phyloP scores from a whole-genome alignment of 176 grass and related monocot species.

The Guadua angustifolia region DNA sequence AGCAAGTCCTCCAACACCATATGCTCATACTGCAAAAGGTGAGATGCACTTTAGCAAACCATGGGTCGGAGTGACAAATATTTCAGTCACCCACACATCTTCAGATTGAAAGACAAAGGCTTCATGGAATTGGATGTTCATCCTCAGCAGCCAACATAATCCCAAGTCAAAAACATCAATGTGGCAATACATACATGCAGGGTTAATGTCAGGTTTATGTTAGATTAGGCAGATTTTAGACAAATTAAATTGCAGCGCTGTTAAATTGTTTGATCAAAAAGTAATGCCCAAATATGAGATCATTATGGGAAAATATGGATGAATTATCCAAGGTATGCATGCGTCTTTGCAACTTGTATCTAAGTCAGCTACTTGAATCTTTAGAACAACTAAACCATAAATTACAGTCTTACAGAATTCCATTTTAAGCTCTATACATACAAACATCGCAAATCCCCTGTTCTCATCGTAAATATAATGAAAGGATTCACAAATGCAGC shows the following conservation, averaged over 20 bases:
- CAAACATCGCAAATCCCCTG: not conserved
- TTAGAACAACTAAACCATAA: not conserved
- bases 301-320: not conserved
- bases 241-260: no score
- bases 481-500: not conserved
- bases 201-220: not conserved
- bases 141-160: not conserved
- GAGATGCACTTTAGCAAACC: conserved; percentile 25
- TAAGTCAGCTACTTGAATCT: not conserved
- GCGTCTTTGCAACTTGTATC: not conserved
- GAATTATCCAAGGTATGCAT: not conserved
- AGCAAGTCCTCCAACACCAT: conserved; percentile 77
- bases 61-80: not conserved
- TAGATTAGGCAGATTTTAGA: not conserved
- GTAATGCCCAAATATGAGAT: not conserved
- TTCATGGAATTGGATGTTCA: not conserved
- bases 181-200: not conserved
- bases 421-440: not conserved
- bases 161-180: not conserved
- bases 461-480: not conserved
- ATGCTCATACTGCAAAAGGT: conserved; percentile 72
- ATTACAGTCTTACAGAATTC: not conserved
- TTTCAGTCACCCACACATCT: not conserved
- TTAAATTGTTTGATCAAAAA: not conserved
- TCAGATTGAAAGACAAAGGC: not conserved